Conservation (phyloP, 2,329 filamentous ascomycete genomes). For the Aspergillus carbonarius region DNA sequence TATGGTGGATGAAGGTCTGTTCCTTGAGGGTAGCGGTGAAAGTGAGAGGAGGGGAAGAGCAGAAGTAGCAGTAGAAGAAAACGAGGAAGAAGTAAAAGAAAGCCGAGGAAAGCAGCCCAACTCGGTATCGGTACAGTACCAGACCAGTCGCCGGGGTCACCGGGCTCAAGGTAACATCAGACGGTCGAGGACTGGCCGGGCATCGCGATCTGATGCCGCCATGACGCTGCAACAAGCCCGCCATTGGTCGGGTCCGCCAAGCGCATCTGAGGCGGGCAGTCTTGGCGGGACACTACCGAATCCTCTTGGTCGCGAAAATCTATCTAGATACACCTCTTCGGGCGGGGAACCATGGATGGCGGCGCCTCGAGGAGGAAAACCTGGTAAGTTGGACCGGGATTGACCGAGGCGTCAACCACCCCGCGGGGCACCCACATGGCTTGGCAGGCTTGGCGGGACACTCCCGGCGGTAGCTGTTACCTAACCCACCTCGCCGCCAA, state of each 20-base stretch:
- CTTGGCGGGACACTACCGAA: not conserved
- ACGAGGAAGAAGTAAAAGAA: slow-evolving; percentile 6
- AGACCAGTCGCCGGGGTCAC: not conserved
- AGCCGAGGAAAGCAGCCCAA: not conserved
- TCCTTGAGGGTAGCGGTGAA: not conserved
- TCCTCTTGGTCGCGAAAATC: not conserved
- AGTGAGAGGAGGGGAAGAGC: not conserved
- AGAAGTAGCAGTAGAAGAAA: not conserved
- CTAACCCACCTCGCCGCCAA: not conserved
- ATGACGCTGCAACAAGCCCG: not conserved
- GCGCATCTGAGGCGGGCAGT: not conserved
- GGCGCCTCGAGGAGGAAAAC: not conserved
- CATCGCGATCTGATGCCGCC: not conserved
- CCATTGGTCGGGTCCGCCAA: not conserved
- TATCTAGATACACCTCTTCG: not conserved
- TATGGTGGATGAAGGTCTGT: not conserved
- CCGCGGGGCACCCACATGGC: not conserved
- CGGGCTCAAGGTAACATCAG: not conserved
- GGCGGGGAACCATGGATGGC: too few species aligned
- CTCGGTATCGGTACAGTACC: not conserved
- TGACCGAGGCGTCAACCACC: not conserved
- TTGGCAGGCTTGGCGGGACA: not conserved
- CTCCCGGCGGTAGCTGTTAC: not conserved
- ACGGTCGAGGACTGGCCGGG: not conserved
- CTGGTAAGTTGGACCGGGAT: not conserved